phyloP scores from a whole-genome alignment of 495 filamentous ascomycete species.

The Talaromyces thailandensis region DNA sequence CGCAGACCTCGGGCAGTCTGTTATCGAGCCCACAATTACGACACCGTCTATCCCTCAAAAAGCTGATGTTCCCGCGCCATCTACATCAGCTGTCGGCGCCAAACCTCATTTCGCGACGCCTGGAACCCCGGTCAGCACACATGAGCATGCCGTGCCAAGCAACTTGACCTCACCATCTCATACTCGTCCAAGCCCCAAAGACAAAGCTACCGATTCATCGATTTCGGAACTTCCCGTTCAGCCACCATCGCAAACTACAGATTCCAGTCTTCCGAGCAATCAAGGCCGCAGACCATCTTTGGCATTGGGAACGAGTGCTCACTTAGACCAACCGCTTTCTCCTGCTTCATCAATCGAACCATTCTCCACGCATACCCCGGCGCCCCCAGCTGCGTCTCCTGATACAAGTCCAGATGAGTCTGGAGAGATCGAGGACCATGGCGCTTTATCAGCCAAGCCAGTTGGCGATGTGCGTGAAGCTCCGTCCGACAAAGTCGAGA shows the following conservation, averaged over 20 bases:
- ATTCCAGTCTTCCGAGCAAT: constrained; percentile 16
- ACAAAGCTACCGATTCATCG: background rate
- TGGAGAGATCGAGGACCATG: constrained; percentile 15
- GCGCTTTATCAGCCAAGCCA: background rate
- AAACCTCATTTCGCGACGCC: background rate
- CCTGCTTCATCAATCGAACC: constrained; percentile 35
- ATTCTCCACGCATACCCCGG: constrained; percentile 34
- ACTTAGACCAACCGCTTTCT: constrained; percentile 32
- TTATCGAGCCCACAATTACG: background rate
- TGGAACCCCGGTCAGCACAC: constrained; percentile 6
- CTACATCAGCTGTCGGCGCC: constrained; percentile 7
- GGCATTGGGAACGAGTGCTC: constrained; percentile 16
- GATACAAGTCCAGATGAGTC: constrained; percentile 32
- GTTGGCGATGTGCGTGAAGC: background rate
- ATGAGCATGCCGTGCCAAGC: background rate
- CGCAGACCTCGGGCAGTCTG: background rate
- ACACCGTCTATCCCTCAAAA: background rate
- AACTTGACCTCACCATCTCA: constrained; percentile 3
- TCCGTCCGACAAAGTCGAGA: background rate
- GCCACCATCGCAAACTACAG: background rate
- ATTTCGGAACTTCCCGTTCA: background rate
- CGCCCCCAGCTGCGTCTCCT: constrained; percentile 26
- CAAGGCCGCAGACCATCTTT: constrained; percentile 24
- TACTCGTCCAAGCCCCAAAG: background rate
- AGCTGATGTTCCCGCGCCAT: constrained; percentile 1